Evolutionary conservation across 2,329 filamentous ascomycete genomes (phyloP).

Genomic region (Sporothrix brunneoviolacea): DNA sequence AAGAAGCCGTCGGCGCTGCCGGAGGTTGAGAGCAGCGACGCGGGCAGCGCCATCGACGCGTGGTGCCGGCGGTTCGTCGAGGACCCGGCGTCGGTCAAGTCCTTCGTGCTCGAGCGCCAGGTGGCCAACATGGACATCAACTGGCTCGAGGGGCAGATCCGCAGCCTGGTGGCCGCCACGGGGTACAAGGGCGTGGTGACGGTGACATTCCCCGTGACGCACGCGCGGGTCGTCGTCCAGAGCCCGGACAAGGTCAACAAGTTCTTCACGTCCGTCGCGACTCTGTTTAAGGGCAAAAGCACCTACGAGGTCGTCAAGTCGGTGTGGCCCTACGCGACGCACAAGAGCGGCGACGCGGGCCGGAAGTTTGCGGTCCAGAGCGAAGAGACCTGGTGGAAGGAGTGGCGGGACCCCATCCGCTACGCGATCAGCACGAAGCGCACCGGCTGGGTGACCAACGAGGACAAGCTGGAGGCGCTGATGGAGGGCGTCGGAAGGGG

Average conservation of each 20-base stretch:
- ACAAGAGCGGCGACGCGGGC: constrained; percentile 36
- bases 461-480: constrained; percentile 47
- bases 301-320: constrained; percentile 50
- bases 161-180: constrained; percentile 42
- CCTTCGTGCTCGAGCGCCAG: constrained; percentile 44
- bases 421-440: constrained; percentile 32
- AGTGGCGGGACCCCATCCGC: constrained; percentile 41
- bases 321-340: constrained; percentile 52
- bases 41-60: constrained; percentile 36
- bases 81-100: constrained; percentile 38
- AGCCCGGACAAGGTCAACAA: constrained; percentile 47
- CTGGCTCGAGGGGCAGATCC: constrained; percentile 49
- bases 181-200: constrained; percentile 44
- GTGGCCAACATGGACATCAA: constrained; percentile 49
- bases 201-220: constrained; percentile 44
- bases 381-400: constrained; percentile 50
- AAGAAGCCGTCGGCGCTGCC: constrained; percentile 36
- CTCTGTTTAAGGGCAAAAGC: constrained; percentile 45
- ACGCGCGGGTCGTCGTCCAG: constrained; percentile 42
- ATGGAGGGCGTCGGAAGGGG: constrained; percentile 42
- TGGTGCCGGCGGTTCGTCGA: constrained; percentile 44
- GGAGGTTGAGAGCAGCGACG: constrained; percentile 38
- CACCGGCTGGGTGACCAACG: constrained; percentile 43
- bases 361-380: constrained; percentile 45
- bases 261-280: constrained; percentile 46